phyloP scores from a whole-genome alignment of 2,329 filamentous ascomycete species.

The Rhexocercosporidium sp. region DNA sequence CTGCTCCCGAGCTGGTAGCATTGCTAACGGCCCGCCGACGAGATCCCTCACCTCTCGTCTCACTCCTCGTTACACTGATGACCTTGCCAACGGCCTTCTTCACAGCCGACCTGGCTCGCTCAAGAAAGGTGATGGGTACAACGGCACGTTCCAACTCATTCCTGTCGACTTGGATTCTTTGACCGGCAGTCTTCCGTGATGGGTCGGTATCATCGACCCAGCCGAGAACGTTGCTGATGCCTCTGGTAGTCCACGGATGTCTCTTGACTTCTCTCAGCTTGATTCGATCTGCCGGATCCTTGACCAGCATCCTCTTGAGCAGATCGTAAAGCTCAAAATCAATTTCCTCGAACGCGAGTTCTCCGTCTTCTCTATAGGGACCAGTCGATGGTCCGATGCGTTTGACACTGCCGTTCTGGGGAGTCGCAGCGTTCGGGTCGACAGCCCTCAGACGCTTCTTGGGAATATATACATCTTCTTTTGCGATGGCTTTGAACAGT shows the following conservation, averaged over 20 bases:
- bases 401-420: conserved; percentile 59
- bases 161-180: conserved; percentile 90
- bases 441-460: conserved; percentile 79
- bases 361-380: conserved; percentile 77
- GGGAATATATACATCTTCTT: conserved; percentile 90
- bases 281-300: conserved; percentile 89
- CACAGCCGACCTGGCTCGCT: conserved; percentile 80
- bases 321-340: conserved; percentile 82
- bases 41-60: conserved; percentile 59
- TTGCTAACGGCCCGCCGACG: conserved; percentile 65
- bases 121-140: conserved; percentile 84
- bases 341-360: conserved; percentile 84
- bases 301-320: conserved; percentile 78
- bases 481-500: conserved; percentile 90
- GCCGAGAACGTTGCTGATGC: conserved; percentile 71
- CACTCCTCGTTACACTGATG: conserved; percentile 50
- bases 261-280: conserved; percentile 90
- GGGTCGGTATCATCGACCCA: conserved; percentile 98
- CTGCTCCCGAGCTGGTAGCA: conserved; percentile 66
- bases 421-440: conserved; percentile 62
- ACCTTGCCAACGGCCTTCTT: conserved; percentile 70
- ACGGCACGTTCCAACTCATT: conserved; percentile 90
- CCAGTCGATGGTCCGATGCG: conserved; percentile 52
- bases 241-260: conserved; percentile 87
- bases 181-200: conserved; percentile 74